phyloP scores from a whole-genome alignment of 495 filamentous ascomycete genomes.

The Annulohypoxylon moriforme region DNA sequence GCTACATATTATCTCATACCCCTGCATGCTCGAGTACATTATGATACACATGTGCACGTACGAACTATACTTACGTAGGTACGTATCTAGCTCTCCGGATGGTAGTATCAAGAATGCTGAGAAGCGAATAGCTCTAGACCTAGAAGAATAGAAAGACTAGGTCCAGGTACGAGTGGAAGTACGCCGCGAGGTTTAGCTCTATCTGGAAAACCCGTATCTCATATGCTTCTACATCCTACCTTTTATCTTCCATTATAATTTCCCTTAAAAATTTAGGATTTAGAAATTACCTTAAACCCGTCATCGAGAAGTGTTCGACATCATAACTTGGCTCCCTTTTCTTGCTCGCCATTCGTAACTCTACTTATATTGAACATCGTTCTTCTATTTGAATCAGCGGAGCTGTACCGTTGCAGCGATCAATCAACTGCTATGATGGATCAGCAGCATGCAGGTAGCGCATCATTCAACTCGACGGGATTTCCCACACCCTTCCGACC shows the following conservation, averaged over 20 bases:
- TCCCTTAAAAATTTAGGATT: background rate
- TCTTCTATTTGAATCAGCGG: background rate
- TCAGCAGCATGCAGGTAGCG: conserved; percentile 32
- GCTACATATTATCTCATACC: conserved; percentile 1
- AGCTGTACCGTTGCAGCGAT: background rate
- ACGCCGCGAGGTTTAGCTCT: background rate
- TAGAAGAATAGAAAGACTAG: conserved; percentile 10
- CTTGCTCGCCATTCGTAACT: background rate
- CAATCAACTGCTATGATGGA: conserved; percentile 32
- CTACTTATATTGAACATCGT: conserved; percentile 1
- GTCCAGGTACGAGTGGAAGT: conserved; percentile 7
- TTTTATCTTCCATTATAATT: conserved; percentile 2
- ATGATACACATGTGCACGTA: no score
- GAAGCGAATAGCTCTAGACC: conserved; percentile 14
- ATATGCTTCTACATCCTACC: background rate
- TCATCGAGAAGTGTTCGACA: background rate
- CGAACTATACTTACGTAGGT: conserved; percentile 7
- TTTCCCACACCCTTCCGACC: conserved; percentile 52
- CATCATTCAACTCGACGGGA: conserved; percentile 45
- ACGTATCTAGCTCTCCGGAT: background rate
- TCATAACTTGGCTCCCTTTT: background rate
- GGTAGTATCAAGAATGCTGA: conserved; percentile 7
- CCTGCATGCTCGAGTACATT: conserved; percentile 17
- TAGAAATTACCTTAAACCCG: background rate
- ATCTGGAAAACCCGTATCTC: conserved; percentile 1